Evolutionary conservation across 2,329 filamentous ascomycete genomes (phyloP).

Genomic region (Calonectria ilicicola): DNA sequence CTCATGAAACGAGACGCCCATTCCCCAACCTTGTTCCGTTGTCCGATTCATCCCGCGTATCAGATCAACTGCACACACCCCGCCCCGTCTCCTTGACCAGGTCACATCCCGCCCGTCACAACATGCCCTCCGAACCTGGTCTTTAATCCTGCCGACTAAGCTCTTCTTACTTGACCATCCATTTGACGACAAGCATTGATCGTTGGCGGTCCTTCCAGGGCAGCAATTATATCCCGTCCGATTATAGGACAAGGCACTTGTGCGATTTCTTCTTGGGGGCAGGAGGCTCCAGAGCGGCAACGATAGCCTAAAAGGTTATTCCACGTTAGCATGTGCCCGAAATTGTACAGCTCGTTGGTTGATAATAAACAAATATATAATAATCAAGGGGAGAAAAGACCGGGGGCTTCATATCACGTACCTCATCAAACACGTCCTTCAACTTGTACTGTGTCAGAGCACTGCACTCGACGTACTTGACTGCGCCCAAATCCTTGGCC

Average conservation of each 20-base stretch:
- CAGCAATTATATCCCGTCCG: conserved; percentile 21
- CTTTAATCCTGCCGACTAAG: conserved; percentile 28
- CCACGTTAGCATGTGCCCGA: conserved; percentile 26
- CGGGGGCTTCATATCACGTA: conserved; percentile 57
- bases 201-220: conserved; percentile 24
- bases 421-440: conserved; percentile 99
- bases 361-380: too few relatives aligned
- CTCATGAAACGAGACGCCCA: conserved; percentile 36
- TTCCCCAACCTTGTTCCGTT: conserved; percentile 39
- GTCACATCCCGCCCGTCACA: conserved; percentile 28
- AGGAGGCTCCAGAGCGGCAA: conserved; percentile 92
- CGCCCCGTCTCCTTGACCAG: conserved; percentile 26
- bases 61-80: conserved; percentile 28
- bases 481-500: conserved; percentile 96
- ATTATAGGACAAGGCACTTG: conserved; percentile 78
- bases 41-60: conserved; percentile 33
- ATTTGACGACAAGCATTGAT: conserved; percentile 27
- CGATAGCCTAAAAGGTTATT: conserved; percentile 77
- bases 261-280: conserved; percentile 81
- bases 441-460: conserved; percentile 98
- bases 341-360: too few relatives aligned
- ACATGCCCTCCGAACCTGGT: conserved; percentile 27
- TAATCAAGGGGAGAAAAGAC: too few relatives aligned
- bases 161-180: conserved; percentile 23
- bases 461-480: conserved; percentile 99